Conservation (phyloP, 352 stramenopile genomes). For the Globisporangium cystogenes region DNA sequence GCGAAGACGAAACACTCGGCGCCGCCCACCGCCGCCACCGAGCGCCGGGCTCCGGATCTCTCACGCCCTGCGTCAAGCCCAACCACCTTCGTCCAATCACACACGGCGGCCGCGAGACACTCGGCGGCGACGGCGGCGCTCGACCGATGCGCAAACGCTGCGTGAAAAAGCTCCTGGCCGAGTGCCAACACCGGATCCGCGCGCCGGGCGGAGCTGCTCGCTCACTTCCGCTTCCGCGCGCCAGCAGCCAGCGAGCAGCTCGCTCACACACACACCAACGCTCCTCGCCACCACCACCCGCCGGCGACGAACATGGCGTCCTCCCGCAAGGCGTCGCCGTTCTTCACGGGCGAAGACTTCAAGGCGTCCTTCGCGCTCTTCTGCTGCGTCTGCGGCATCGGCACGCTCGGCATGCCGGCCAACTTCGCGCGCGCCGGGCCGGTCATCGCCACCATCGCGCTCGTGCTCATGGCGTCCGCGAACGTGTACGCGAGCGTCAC, state of each 20-base stretch:
- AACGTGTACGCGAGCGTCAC: conserved; percentile 43
- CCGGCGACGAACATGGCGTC: no score
- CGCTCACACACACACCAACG: no score
- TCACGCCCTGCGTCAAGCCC: neutral
- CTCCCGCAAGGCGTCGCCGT: no score
- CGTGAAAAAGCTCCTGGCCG: conserved; percentile 7
- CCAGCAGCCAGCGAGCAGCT: neutral
- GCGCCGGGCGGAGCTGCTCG: neutral
- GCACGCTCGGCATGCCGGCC: conserved; percentile 46
- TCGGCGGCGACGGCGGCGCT: neutral
- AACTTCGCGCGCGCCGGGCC: conserved; percentile 49
- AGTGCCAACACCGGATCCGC: neutral
- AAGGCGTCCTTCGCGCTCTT: conserved; percentile 40
- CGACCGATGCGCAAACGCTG: conserved; percentile 7
- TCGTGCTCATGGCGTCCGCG: conserved; percentile 42
- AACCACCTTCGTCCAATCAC: conserved; percentile 6
- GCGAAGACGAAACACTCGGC: neutral
- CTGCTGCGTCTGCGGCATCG: conserved; percentile 54
- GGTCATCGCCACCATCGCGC: conserved; percentile 28
- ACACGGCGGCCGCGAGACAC: neutral
- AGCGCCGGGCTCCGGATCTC: neutral
- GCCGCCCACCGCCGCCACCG: neutral
- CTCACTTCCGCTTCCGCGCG: neutral
- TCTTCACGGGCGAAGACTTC: conserved; percentile 17
- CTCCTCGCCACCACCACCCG: no score